Evolutionary conservation across 1,139 yeast species (phyloP).

Genomic region (Torulaspora pretoriensis): DNA sequence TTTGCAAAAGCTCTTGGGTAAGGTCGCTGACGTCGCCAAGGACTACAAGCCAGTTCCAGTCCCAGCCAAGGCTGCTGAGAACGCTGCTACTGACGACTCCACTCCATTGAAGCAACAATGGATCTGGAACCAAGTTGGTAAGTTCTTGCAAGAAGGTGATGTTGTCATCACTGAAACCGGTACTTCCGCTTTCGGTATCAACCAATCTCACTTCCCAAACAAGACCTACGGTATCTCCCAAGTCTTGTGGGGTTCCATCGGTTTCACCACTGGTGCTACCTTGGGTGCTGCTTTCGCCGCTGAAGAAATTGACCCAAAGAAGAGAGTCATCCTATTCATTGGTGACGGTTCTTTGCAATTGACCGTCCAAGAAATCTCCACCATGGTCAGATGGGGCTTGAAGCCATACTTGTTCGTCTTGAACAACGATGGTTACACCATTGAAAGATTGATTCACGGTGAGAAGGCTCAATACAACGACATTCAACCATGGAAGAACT

Average conservation of each 20-base stretch:
- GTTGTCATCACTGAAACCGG: slow-evolving; percentile 83
- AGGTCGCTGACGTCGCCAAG: slow-evolving; percentile 40
- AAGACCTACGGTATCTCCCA: slow-evolving; percentile 76
- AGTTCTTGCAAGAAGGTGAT: slow-evolving; percentile 77
- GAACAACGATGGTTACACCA: slow-evolving; percentile 85
- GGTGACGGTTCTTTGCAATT: slow-evolving; percentile 91
- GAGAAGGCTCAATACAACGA: slow-evolving; percentile 70
- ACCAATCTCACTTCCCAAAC: slow-evolving; percentile 72
- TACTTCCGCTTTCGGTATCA: slow-evolving; percentile 84
- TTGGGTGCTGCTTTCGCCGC: slow-evolving; percentile 85
- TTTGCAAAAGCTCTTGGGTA: slow-evolving; percentile 46
- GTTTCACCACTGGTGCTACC: slow-evolving; percentile 81
- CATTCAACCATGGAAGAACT: slow-evolving; percentile 79
- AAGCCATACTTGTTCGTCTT: slow-evolving; percentile 78
- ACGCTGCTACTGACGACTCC: slow-evolving; percentile 40
- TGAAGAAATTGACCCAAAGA: slow-evolving; percentile 61
- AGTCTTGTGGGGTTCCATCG: slow-evolving; percentile 89
- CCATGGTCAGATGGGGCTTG: slow-evolving; percentile 75
- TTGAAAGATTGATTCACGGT: slow-evolving; percentile 86
- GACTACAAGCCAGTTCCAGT: slow-evolving; percentile 46
- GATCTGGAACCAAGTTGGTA: slow-evolving; percentile 73
- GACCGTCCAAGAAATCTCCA: slow-evolving; percentile 82
- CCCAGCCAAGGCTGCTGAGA: slow-evolving; percentile 45
- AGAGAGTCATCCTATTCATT: slow-evolving; percentile 74
- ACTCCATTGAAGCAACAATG: slow-evolving; percentile 64